phyloP scores from a whole-genome alignment of 202 grass and related monocot genomes.

The Hordeum pubiflorum region DNA sequence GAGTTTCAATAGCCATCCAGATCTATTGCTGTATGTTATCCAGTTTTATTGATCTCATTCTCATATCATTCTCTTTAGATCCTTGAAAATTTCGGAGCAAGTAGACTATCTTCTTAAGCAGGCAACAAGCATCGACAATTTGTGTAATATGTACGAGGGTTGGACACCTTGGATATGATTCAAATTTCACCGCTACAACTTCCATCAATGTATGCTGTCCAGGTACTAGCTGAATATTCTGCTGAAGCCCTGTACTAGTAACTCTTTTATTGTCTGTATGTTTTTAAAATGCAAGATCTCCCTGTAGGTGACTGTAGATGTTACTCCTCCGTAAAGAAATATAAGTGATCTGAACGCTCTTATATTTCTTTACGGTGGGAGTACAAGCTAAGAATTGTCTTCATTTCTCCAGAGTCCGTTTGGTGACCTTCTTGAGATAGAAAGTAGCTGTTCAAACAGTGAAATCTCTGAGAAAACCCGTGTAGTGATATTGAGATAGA shows the following conservation, averaged over 20 bases:
- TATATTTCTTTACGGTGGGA: no score
- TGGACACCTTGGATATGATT: slow-evolving; percentile 99
- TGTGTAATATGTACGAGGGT: slow-evolving; percentile 99
- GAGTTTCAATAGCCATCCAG: slow-evolving; percentile 1
- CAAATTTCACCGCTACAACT: neutral
- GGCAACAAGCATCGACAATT: slow-evolving; percentile 86
- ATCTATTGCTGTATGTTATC: slow-evolving; percentile 16
- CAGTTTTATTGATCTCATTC: slow-evolving; percentile 27
- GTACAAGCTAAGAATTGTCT: neutral
- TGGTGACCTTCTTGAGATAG: slow-evolving; percentile 8
- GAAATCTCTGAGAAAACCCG: neutral
- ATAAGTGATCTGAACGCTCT: no score
- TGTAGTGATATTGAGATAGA: slow-evolving; percentile 9
- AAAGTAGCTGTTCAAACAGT: neutral
- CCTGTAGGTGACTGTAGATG: neutral
- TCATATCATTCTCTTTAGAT: slow-evolving; percentile 40
- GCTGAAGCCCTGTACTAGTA: neutral
- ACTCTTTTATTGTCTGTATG: slow-evolving; percentile 10
- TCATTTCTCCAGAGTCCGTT: slow-evolving; percentile 1
- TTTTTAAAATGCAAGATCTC: slow-evolving; percentile 13
- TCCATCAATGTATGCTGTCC: neutral
- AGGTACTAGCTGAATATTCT: slow-evolving; percentile 37
- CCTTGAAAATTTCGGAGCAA: slow-evolving; percentile 69
- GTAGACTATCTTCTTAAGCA: slow-evolving; percentile 91
- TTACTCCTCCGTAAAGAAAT: neutral